A percentile compares a stretch with the other conserved stretches of the same genome.
Evolutionary conservation across 768 basidiomycete genomes (phyloP).

Genomic region (Strobilomyces confusus): DNA sequence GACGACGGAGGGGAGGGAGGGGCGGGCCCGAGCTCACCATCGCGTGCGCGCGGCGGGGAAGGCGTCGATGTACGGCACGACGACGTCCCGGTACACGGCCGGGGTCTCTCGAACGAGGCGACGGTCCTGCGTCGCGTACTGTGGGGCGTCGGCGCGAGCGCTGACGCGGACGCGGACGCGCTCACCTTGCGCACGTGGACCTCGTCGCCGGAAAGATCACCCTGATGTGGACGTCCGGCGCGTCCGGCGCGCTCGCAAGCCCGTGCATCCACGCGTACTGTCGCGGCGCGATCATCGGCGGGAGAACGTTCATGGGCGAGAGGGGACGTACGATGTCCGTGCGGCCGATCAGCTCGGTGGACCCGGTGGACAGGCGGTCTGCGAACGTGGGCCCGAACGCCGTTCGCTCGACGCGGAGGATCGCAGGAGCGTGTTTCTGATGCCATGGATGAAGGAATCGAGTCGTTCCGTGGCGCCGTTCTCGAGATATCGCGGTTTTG

Average conservation of each 20-base stretch:
- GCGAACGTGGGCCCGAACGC: conserved; percentile 47
- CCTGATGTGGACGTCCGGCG: conserved; percentile 76
- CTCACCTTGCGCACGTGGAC: conserved; percentile 73
- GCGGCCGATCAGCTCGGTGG: conserved; percentile 46
- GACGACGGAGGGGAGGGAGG: too few species aligned
- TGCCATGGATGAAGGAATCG: too few species aligned
- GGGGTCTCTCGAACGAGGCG: conserved; percentile 84
- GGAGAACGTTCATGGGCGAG: too few species aligned
- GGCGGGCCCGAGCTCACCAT: conserved; percentile 53
- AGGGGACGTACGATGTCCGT: conserved; percentile 61
- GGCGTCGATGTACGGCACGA: conserved; percentile 72
- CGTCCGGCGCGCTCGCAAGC: conserved; percentile 36
- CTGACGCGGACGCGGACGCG: not conserved
- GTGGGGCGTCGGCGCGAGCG: not conserved
- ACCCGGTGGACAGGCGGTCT: conserved; percentile 36
- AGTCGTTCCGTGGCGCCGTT: too few species aligned
- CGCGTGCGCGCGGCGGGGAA: conserved; percentile 75
- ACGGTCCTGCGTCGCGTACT: conserved; percentile 76
- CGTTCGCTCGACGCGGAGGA: conserved; percentile 77
- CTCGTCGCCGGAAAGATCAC: conserved; percentile 84
- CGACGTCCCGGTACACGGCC: conserved; percentile 61
- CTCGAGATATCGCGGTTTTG: too few species aligned
- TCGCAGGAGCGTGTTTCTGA: too few species aligned
- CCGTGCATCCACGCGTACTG: conserved; percentile 56
- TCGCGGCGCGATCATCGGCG: too few species aligned